These are phyloP conservation scores for Flaveria linearis DNA, from an alignment of 129 eudicot species.

Conservation along the genomic window DNA sequence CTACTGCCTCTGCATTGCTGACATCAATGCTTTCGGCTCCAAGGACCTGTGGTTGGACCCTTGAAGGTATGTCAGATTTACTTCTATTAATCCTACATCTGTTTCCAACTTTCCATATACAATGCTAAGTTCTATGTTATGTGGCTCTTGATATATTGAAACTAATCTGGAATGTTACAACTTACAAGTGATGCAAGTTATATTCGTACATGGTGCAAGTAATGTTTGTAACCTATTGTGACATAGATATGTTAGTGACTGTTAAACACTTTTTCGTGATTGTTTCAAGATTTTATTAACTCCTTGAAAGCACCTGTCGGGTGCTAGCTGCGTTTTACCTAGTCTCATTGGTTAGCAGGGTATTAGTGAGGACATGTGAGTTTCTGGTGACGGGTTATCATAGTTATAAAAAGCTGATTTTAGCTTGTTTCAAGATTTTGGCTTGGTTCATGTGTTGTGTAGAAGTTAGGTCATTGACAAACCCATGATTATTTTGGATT, in stretches of 20 bases:
- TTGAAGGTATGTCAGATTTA: constrained; percentile 52
- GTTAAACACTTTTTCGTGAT: not conserved
- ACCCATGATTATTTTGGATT: not conserved
- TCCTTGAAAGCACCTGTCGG: not conserved
- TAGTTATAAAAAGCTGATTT: not conserved
- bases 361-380: no score
- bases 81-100: not conserved
- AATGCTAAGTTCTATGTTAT: constrained; percentile 8
- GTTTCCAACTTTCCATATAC: not conserved
- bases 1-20: constrained; percentile 90
- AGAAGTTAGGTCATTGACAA: not conserved
- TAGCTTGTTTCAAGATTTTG: not conserved
- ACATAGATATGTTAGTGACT: not conserved
- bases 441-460: constrained; percentile 12
- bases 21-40: constrained; percentile 82
- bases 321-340: not conserved
- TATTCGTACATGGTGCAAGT: not conserved
- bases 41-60: constrained; percentile 63
- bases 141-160: not conserved
- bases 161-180: not conserved
- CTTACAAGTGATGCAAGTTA: not conserved
- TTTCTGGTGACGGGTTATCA: not conserved
- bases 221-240: not conserved
- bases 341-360: no score
- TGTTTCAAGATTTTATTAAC: not conserved